Conservation (phyloP, 768 basidiomycete genomes). For the Amanita phalloides region DNA sequence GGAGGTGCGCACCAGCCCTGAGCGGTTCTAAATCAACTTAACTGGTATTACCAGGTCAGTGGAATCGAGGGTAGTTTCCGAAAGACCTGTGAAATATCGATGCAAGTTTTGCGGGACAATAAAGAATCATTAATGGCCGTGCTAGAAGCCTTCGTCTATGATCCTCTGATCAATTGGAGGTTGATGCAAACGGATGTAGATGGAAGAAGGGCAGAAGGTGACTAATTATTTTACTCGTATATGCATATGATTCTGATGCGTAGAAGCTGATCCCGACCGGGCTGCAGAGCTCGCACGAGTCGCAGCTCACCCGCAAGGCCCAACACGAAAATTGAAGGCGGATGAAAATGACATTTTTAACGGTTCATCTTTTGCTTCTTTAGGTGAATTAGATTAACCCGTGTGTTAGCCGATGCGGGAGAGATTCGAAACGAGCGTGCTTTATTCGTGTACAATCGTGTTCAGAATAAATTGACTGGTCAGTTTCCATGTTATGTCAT, state of each 20-base stretch:
- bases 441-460: slow-evolving; percentile 85
- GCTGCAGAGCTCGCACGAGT: slow-evolving; percentile 56
- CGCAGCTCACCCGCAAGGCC: slow-evolving; percentile 69
- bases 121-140: slow-evolving; percentile 99
- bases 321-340: slow-evolving; percentile 71
- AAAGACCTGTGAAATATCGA: slow-evolving; percentile 94
- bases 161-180: slow-evolving; percentile 96
- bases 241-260: slow-evolving; percentile 24
- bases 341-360: slow-evolving; percentile 94
- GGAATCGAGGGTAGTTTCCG: slow-evolving; percentile 97
- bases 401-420: slow-evolving; percentile 52
- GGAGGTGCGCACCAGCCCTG: slow-evolving; percentile 58
- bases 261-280: slow-evolving; percentile 34
- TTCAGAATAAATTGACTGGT: slow-evolving; percentile 93
- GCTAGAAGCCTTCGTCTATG: slow-evolving; percentile 96
- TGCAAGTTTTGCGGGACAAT: slow-evolving; percentile 92
- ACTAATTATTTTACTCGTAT: slow-evolving; percentile 3
- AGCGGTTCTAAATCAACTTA: slow-evolving; percentile 4
- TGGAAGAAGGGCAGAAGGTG: slow-evolving; percentile 58
- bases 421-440: slow-evolving; percentile 91
- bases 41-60: slow-evolving; percentile 52
- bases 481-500: slow-evolving; percentile 10
- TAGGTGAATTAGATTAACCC: slow-evolving; percentile 25
- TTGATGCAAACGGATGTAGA: slow-evolving; percentile 81
- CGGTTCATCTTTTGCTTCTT: slow-evolving; percentile 34